phyloP scores from a whole-genome alignment of 345 rosid species.

The Erodium maritimum region DNA sequence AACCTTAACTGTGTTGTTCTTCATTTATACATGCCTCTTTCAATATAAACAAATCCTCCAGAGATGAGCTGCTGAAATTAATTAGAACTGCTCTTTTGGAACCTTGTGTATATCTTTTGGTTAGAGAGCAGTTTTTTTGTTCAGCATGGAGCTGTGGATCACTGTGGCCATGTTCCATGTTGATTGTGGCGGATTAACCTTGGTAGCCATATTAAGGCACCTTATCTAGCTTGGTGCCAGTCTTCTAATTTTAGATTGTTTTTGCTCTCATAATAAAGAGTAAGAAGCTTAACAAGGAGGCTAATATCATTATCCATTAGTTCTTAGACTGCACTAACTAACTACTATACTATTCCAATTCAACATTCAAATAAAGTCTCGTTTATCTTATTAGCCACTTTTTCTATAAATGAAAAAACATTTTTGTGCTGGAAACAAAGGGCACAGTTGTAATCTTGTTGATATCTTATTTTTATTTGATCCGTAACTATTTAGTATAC shows the following conservation, averaged over 20 bases:
- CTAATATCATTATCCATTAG: not conserved
- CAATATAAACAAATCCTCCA: not conserved
- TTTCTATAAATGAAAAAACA: too few relatives aligned
- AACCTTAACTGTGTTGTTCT: conserved; percentile 2
- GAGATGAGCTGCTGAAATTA: not conserved
- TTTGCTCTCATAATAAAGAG: not conserved
- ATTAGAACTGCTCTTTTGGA: not conserved
- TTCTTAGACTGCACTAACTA: too few relatives aligned
- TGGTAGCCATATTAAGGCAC: not conserved
- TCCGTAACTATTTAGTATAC: not conserved
- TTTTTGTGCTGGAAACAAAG: not conserved
- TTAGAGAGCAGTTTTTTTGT: not conserved
- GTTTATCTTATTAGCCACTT: not conserved
- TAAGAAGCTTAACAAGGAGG: not conserved
- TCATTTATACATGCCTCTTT: not conserved
- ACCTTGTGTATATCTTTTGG: not conserved
- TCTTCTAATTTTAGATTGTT: not conserved
- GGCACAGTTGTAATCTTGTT: not conserved
- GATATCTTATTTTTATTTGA: not conserved
- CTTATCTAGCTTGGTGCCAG: not conserved
- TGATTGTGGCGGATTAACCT: not conserved
- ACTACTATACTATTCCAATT: not conserved
- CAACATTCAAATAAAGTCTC: not conserved
- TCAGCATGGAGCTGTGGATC: not conserved
- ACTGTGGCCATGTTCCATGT: not conserved